Conservation (phyloP, 2,329 filamentous ascomycete genomes). For the Drechslerella dactyloides region DNA sequence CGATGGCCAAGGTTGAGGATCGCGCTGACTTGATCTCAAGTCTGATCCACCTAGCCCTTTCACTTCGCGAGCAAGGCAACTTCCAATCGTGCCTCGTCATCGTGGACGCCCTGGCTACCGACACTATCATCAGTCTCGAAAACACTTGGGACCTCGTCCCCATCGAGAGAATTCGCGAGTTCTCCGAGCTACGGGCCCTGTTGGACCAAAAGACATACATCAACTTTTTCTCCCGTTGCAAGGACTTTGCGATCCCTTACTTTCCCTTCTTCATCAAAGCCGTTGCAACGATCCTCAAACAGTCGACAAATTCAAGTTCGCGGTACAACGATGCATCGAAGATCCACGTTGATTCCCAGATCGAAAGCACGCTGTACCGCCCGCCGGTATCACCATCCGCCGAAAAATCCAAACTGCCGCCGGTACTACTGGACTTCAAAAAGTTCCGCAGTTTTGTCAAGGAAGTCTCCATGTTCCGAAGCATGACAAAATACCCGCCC, state of each 20-base stretch:
- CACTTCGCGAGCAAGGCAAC: constrained; percentile 40
- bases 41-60: constrained; percentile 29
- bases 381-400: constrained; percentile 18
- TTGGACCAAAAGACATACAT: constrained; percentile 33
- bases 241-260: constrained; percentile 47
- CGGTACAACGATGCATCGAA: constrained; percentile 49
- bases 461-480: constrained; percentile 27
- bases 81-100: constrained; percentile 44
- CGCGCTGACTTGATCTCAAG: constrained; percentile 42
- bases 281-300: constrained; percentile 35
- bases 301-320: constrained; percentile 45
- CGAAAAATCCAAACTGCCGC: constrained; percentile 22
- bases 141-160: constrained; percentile 38
- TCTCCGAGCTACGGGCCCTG: constrained; percentile 34
- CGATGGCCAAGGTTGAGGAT: constrained; percentile 32
- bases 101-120: constrained; percentile 25
- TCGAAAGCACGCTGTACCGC: constrained; percentile 35
- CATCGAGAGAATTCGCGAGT: constrained; percentile 34
- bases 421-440: constrained; percentile 40
- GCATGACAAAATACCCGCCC: constrained; percentile 37
- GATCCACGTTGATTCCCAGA: constrained; percentile 45
- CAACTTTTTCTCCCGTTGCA: constrained; percentile 23
- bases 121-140: constrained; percentile 40
- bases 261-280: constrained; percentile 44
- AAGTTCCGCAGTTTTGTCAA: constrained; percentile 42